Base-by-base conservation (phyloP, 257 asterid genomes). In the Nicotiana sylvestris region DNA sequence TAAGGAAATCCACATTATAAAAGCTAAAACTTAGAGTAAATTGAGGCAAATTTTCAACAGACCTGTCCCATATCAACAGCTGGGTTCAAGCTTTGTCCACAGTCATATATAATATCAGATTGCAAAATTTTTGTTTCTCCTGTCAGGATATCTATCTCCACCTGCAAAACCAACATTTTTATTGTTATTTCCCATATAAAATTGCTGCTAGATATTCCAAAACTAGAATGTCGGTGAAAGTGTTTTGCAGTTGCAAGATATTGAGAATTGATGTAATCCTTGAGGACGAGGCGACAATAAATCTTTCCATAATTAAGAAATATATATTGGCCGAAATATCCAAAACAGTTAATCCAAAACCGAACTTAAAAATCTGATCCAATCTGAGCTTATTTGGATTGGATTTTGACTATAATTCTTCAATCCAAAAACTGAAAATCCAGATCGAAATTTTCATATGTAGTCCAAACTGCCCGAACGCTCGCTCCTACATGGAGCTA, bases 61-160 rank as follows among this genome's bases (percentile, higher is more conserved):
- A 90, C 97, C 97, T 93, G 97, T 81, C 97, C 97, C 87, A 93
- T 74, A 88, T 93, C 97, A 55, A 93, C 90, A 27, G 97, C 97
- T 5, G 97, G 97, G 62, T 93, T 93, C 91, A 93, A 70, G 90
- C 97, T 93, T 89, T 91, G 97, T 64, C 97, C 97, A 78, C 93
- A 93, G 83, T 93, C 97, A 81, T 93, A 93, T 60, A 91, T 84
- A 33, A 93, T 91, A 84, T 92, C 95, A 35, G 93, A 66, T 82
- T 86, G 86, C 87, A 92, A 74, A 72, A 91, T 81, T 81, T 81
- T 88, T 25, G 95, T 88, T 82, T 91, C 93, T 85, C 97, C 97
- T 0, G 97, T 89, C 67, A 92, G 87, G 68, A 91, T 80, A 78
- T 91, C 87, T 82, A 93, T 85, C 91, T 92, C 97, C 29, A 91